These are phyloP conservation scores for Fusarium graminum DNA, from an alignment of 2,329 filamentous ascomycete species.

Conservation along the genomic window DNA sequence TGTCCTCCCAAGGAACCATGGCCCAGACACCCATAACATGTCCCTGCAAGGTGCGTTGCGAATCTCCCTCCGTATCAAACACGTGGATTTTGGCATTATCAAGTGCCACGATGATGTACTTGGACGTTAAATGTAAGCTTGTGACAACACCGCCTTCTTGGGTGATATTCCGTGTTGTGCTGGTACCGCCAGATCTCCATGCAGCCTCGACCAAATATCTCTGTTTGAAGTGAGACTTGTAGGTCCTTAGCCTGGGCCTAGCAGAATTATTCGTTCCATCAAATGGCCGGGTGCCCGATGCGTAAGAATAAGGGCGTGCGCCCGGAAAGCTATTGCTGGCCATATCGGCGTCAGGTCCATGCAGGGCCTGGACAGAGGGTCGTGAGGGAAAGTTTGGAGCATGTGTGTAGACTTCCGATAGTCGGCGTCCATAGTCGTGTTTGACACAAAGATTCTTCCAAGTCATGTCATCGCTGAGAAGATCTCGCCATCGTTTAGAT, in stretches of 20 bases:
- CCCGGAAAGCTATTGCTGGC: constrained; percentile 60
- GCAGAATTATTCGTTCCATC: constrained; percentile 59
- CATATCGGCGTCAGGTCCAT: constrained; percentile 55
- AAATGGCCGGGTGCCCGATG: constrained; percentile 64
- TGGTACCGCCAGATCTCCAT: constrained; percentile 91
- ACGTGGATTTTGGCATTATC: constrained; percentile 99
- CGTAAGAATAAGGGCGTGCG: constrained; percentile 55
- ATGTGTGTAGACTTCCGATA: constrained; percentile 64
- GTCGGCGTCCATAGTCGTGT: constrained; percentile 81
- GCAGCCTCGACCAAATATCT: constrained; percentile 96
- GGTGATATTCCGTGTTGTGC: constrained; percentile 87
- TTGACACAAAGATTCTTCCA: constrained; percentile 99
- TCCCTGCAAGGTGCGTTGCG: constrained; percentile 89
- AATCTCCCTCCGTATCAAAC: constrained; percentile 90
- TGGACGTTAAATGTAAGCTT: constrained; percentile 90
- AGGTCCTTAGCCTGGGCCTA: constrained; percentile 77
- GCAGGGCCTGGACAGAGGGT: constrained; percentile 50
- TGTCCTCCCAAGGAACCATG: constrained; percentile 98
- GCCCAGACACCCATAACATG: constrained; percentile 99
- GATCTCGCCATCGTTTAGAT: constrained; percentile 92
- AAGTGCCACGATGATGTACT: constrained; percentile 96
- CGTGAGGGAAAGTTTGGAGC: constrained; percentile 50
- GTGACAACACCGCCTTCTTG: constrained; percentile 98
- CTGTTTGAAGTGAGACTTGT: constrained; percentile 98
- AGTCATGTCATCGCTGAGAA: constrained; percentile 95